These are phyloP conservation scores for Scleroderma bovista DNA, from an alignment of 768 basidiomycete species.

Conservation along the genomic window DNA sequence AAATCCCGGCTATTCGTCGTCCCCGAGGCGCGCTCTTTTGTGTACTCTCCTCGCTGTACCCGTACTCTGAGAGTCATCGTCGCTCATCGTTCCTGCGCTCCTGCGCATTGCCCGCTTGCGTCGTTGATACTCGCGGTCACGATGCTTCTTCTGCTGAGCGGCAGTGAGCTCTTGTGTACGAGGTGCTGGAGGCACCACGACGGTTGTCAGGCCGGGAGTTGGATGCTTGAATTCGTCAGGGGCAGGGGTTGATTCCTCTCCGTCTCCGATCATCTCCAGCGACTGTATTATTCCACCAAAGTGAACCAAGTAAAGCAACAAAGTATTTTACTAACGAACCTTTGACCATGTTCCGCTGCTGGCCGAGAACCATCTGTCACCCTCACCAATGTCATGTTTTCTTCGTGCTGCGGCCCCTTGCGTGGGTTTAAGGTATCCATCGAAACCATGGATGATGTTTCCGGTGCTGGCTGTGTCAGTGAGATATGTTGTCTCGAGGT, in stretches of 20 bases:
- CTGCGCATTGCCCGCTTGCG: slow-evolving; percentile 64
- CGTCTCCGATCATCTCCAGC: slow-evolving; percentile 68
- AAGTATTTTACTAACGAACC: slow-evolving; percentile 32
- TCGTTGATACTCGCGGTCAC: slow-evolving; percentile 80
- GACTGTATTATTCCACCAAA: slow-evolving; percentile 43
- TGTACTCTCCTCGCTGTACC: slow-evolving; percentile 53
- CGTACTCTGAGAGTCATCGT: slow-evolving; percentile 53
- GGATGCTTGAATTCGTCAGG: slow-evolving; percentile 63
- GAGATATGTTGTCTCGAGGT: slow-evolving; percentile 69
- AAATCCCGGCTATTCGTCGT: slow-evolving; percentile 59
- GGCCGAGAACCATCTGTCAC: slow-evolving; percentile 76
- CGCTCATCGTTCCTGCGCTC: slow-evolving; percentile 64
- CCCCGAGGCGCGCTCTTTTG: slow-evolving; percentile 62
- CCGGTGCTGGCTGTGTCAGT: slow-evolving; percentile 79
- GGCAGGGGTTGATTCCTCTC: slow-evolving; percentile 55
- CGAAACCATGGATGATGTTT: slow-evolving; percentile 85
- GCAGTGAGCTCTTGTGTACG: slow-evolving; percentile 61
- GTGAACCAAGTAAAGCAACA: slow-evolving; percentile 4
- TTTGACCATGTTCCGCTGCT: slow-evolving; percentile 76
- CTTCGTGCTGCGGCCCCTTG: slow-evolving; percentile 47
- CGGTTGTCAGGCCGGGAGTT: slow-evolving; percentile 69
- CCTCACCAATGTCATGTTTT: slow-evolving; percentile 71
- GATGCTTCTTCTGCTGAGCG: slow-evolving; percentile 68
- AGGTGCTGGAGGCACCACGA: slow-evolving; percentile 71
- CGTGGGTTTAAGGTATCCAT: slow-evolving; percentile 76